Evolutionary conservation across 768 basidiomycete genomes (phyloP), one percentile per base, ranked within the genome.

Genomic region (Mycena floridula): DNA sequence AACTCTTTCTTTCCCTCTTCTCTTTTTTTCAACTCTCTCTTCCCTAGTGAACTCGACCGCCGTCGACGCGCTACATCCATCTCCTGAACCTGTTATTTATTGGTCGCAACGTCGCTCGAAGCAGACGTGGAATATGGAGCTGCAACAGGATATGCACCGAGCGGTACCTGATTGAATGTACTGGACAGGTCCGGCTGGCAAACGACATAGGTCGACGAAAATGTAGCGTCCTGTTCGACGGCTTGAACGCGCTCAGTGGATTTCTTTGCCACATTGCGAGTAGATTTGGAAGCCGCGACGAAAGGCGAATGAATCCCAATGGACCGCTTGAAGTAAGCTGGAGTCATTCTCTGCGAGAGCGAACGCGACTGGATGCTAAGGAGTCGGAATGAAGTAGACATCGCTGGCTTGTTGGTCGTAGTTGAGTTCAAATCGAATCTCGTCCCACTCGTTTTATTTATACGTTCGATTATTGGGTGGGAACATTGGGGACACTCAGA

Each of bases 191-290:
- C 82, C 28, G 85, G 85, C 58, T 83, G 72, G 25, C 82, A 85
- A 50, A 86, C 85, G 50, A 87, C 82, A 54, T 87, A 82, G 25
- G 80, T 82, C 46, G 72, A 79, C 24, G 72, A 69, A 25, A 77
- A 79, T 26, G 65, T 23, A 59, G 27, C 61, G 62, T 2, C 72
- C 60, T 18, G 63, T 37, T 47, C 67, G 58, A 77, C 74, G 53
- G 82, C 79, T 25, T 72, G 55, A 20, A 72, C 66, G 59, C 85
- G 81, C 62, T 87, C 83, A 9, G 68, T 53, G 11, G 63, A 41
- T 4, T 62, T 45, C 11, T 62, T 48, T 42, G 62, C 32, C 16
- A 65, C 55, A 42, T 66, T 53, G 11, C 67, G 43, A 20, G 62
- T 53, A 7, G 69, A 53, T 48, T 67, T 48, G 28, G 56, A 60